Base-by-base conservation (phyloP, 2,329 filamentous ascomycete species). In the Xylaria digitata region DNA sequence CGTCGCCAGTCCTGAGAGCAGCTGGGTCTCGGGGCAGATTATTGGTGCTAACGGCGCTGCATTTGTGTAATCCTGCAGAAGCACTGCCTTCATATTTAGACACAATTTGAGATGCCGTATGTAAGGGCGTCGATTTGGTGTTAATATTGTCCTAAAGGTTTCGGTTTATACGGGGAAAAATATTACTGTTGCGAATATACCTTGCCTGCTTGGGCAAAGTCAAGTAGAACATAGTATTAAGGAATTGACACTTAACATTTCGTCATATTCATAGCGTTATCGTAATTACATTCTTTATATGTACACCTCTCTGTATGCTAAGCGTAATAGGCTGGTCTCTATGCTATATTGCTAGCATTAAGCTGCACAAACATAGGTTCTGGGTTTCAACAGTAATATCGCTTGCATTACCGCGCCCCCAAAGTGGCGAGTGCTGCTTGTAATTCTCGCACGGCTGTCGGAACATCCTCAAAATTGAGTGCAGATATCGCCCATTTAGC, bases 401-500 rank as follows among this genome's bases (percentile, higher is more conserved):
- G 30, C 7, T 13, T 42, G 21, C n/a, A 46, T 79, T 75, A 90
- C 43, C 81, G 81, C 13, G 89, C 91, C 1, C 93, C 93, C 55
- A 97, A 80, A 19, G 84, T 81, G 63, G 86, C 83, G 69, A 99
- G 80, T 2, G 96, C 96, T 66, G 87, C 89, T 59, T 88, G 87
- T 68, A 99, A 79, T 76, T 99, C 94, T 75, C 90, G 90, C 4
- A 98, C 90, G 0, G 96, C 96, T 0, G 96, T 99, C 1, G 90
- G 85, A 1, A 97, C 92, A 77, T 99, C 96, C 73, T 99, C 96
- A 79, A 99, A 99, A 74, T 97, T 97, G 54, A 99, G 82, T 0
- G 96, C 96, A 11, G 94, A 97, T 48, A 98, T 97, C 0, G 96
- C 96, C 93, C 93, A 99, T 75, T 93, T 94, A 1, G 95, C 94